A percentile compares a stretch with the other conserved stretches of the same genome.
Conservation (phyloP, 306 rosid genomes). For the Medicago arabica region DNA sequence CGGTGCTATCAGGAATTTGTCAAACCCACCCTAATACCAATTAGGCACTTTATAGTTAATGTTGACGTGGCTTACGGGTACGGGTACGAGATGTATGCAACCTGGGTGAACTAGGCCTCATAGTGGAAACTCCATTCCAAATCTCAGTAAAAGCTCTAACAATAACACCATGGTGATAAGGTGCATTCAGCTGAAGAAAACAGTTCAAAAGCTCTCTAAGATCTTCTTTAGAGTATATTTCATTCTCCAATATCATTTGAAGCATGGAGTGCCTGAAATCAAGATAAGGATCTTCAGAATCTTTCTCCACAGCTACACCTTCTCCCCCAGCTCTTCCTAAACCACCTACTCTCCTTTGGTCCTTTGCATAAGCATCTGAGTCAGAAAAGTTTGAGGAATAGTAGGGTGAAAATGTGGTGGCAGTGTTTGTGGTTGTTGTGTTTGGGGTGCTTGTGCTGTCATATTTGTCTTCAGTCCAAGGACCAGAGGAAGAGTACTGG, state of each 20-base stretch:
- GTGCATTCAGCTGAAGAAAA: constrained; percentile 82
- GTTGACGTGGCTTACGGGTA: constrained; percentile 54
- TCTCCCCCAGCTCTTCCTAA: constrained; percentile 75
- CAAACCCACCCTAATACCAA: neutral
- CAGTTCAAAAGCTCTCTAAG: constrained; percentile 78
- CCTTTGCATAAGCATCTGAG: constrained; percentile 24
- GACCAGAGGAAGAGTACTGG: constrained; percentile 24
- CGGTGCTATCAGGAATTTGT: neutral
- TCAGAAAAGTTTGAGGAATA: constrained; percentile 47
- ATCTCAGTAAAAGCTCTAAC: constrained; percentile 91
- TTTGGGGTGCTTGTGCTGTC: constrained; percentile 36
- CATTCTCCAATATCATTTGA: constrained; percentile 93
- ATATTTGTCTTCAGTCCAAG: constrained; percentile 45
- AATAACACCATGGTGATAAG: constrained; percentile 79
- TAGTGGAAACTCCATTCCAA: constrained; percentile 79
- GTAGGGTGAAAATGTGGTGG: constrained; percentile 54
- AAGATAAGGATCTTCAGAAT: constrained; percentile 89
- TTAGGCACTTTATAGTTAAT: neutral
- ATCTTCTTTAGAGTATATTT: constrained; percentile 83
- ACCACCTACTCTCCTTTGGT: constrained; percentile 46
- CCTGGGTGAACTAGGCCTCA: constrained; percentile 45
- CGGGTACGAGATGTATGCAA: constrained; percentile 5
- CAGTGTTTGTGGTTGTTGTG: constrained; percentile 44
- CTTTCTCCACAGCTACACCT: constrained; percentile 90
- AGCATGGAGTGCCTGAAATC: constrained; percentile 93